Evolutionary conservation across 305 asterid species (phyloP).

Genomic region (Solanum chacoense): DNA sequence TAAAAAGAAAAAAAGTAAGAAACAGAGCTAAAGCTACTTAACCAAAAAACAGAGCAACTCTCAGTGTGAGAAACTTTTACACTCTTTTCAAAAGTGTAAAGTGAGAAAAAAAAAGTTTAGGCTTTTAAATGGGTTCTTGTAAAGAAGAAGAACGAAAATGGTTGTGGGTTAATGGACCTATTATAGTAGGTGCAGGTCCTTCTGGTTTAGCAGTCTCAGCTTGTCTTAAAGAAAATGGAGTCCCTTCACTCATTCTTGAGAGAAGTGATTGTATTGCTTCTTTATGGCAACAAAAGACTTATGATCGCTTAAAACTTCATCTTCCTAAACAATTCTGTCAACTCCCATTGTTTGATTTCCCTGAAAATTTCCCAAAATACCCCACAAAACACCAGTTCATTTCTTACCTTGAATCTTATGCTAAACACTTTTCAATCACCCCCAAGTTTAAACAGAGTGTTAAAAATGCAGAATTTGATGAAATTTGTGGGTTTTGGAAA

Average conservation of each 20-base stretch:
- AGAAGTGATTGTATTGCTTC: constrained; percentile 72
- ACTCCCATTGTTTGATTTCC: constrained; percentile 54
- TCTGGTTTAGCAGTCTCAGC: constrained; percentile 92
- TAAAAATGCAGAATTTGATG: constrained; percentile 30
- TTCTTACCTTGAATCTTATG: constrained; percentile 64
- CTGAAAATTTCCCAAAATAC: constrained; percentile 52
- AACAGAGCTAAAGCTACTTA: background rate
- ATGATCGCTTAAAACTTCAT: constrained; percentile 77
- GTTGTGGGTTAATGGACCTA: constrained; percentile 42
- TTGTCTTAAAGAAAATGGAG: constrained; percentile 50
- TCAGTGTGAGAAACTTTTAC: background rate
- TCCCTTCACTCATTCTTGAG: constrained; percentile 57
- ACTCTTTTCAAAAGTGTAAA: background rate
- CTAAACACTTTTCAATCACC: constrained; percentile 30
- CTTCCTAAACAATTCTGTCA: constrained; percentile 81
- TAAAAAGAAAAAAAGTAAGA: background rate
- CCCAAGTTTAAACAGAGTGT: constrained; percentile 53
- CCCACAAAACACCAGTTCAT: constrained; percentile 65
- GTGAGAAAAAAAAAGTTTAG: background rate
- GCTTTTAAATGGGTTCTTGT: constrained; percentile 26
- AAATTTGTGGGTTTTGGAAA: constrained; percentile 33
- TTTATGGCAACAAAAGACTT: constrained; percentile 65
- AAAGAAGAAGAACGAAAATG: constrained; percentile 11
- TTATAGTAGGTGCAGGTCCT: constrained; percentile 89
- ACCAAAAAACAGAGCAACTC: background rate